Conservation (phyloP, 441 rosid genomes). For the Populus hybrid region DNA sequence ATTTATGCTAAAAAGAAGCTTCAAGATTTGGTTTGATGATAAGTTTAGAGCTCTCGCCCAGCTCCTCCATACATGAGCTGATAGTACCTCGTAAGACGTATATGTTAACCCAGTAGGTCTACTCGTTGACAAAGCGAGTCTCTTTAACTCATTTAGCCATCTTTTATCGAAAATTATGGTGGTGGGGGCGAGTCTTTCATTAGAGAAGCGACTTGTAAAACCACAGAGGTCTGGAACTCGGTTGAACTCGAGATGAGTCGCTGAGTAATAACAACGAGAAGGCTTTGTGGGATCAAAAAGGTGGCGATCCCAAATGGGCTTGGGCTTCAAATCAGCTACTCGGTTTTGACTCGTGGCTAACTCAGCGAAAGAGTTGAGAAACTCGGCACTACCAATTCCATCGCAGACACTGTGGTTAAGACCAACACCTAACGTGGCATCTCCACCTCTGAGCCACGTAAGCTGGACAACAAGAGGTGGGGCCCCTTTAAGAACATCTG, state of each 20-base stretch:
- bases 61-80: slow-evolving; percentile 84
- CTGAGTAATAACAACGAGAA: slow-evolving; percentile 10
- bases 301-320: slow-evolving; percentile 74
- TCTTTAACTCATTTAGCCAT: slow-evolving; percentile 48
- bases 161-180: slow-evolving; percentile 40
- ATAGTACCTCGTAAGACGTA: slow-evolving; percentile 72
- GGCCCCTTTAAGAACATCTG: slow-evolving; percentile 63
- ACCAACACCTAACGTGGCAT: slow-evolving; percentile 64
- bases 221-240: slow-evolving; percentile 60
- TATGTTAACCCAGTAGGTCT: slow-evolving; percentile 28
- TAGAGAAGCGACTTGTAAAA: slow-evolving; percentile 49
- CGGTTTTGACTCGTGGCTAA: slow-evolving; percentile 28
- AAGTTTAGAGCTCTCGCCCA: slow-evolving; percentile 71
- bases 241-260: slow-evolving; percentile 51
- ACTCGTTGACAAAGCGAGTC: slow-evolving; percentile 33
- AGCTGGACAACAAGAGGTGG: slow-evolving; percentile 76
- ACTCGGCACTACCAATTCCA: slow-evolving; percentile 71
- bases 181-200: slow-evolving; percentile 61
- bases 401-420: slow-evolving; percentile 68
- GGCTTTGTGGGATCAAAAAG: slow-evolving; percentile 39
- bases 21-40: slow-evolving; percentile 54
- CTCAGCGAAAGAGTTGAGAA: slow-evolving; percentile 60
- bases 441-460: slow-evolving; percentile 81
- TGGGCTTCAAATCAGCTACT: slow-evolving; percentile 23
- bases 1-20: slow-evolving; percentile 73